Conservation (phyloP, 805 yeast genomes). For the Blastobotrys terrestris region DNA sequence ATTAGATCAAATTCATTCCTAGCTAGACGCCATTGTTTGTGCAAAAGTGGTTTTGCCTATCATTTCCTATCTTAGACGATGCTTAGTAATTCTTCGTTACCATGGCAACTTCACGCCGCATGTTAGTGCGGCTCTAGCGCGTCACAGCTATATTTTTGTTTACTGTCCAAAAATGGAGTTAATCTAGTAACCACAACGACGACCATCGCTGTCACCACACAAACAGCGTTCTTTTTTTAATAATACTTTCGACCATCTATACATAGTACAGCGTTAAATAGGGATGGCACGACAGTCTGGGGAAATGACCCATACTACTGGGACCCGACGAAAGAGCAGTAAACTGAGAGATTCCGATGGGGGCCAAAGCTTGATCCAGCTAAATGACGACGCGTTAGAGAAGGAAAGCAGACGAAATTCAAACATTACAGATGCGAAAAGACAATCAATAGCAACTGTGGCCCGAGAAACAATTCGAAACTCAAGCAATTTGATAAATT, state of each 20-base stretch:
- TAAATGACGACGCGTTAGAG: slow-evolving; percentile 26
- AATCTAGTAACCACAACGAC: background rate
- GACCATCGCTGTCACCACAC: too few species aligned
- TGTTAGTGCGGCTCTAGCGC: background rate
- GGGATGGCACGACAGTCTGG: background rate
- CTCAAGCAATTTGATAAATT: slow-evolving; percentile 1
- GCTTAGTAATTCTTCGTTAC: too few species aligned
- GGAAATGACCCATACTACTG: background rate
- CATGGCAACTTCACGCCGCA: too few species aligned
- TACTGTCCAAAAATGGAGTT: background rate
- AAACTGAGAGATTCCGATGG: background rate
- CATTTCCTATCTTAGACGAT: too few species aligned
- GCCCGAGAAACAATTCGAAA: slow-evolving; percentile 12
- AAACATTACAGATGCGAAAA: slow-evolving; percentile 5
- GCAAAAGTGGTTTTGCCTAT: too few species aligned
- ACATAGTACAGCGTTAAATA: too few species aligned
- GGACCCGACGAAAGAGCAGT: background rate
- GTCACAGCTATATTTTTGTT: background rate
- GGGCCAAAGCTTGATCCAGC: slow-evolving; percentile 10
- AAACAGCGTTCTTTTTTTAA: background rate
- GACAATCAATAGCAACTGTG: slow-evolving; percentile 15
- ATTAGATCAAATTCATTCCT: too few species aligned
- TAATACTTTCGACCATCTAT: too few species aligned
- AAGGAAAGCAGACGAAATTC: slow-evolving; percentile 20
- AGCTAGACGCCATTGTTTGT: too few species aligned